Evolutionary conservation across 148 eudicot genomes (phyloP).

Genomic region (Suaeda aralocaspica): DNA sequence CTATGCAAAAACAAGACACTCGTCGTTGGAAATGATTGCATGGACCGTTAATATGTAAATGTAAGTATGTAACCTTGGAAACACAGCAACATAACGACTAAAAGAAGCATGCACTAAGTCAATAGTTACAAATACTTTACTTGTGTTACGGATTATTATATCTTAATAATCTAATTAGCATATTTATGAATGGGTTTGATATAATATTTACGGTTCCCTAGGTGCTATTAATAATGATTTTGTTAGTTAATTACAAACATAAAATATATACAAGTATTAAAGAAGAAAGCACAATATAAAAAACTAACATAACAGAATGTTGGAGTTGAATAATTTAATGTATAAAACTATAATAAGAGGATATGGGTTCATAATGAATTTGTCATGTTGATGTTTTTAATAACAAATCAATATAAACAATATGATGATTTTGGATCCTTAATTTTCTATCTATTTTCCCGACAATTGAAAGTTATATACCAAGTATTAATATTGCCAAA

Average conservation of each 20-base stretch:
- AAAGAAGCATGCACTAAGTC: constrained; percentile 12
- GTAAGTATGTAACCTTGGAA: not conserved
- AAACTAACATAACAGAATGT: too few relatives aligned
- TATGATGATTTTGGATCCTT: not conserved
- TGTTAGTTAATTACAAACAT: too few relatives aligned
- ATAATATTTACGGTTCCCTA: not conserved
- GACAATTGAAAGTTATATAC: too few relatives aligned
- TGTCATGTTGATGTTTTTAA: constrained; percentile 10
- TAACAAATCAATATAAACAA: constrained; percentile 13
- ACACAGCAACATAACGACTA: constrained; percentile 1
- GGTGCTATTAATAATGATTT: too few relatives aligned
- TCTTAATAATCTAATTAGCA: not conserved
- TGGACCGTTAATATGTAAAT: constrained; percentile 10
- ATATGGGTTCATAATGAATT: not conserved
- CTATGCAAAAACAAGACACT: not conserved
- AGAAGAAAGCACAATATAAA: too few relatives aligned
- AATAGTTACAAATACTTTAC: not conserved
- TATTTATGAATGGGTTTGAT: not conserved
- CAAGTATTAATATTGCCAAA: too few relatives aligned
- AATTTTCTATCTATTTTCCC: not conserved
- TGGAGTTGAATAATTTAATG: too few relatives aligned
- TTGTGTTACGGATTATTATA: not conserved
- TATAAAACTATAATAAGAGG: not conserved
- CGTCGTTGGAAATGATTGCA: constrained; percentile 11
- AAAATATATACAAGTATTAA: too few relatives aligned